A percentile compares a stretch with the other conserved stretches of the same genome.
phyloP scores from a whole-genome alignment of 1,139 yeast species.

The Wickerhamiella infanticola region DNA sequence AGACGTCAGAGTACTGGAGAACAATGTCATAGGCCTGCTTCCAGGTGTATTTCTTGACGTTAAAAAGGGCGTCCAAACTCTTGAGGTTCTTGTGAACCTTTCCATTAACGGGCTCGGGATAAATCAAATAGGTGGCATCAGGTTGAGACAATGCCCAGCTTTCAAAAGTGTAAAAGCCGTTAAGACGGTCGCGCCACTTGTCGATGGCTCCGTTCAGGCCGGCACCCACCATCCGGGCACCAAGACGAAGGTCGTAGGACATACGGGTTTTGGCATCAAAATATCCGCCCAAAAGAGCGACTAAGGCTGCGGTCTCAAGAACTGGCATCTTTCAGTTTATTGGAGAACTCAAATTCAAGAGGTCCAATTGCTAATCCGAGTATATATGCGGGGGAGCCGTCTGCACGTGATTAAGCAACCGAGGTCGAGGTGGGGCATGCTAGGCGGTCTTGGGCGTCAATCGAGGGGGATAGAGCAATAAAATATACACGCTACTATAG shows the following conservation, averaged over 20 bases:
- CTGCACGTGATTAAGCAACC: neutral
- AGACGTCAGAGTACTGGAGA: conserved; percentile 47
- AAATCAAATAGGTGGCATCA: conserved; percentile 41
- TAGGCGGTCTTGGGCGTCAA: too few species aligned
- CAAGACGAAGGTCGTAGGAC: conserved; percentile 19
- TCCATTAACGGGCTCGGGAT: conserved; percentile 37
- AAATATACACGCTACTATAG: too few species aligned
- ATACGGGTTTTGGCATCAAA: conserved; percentile 21
- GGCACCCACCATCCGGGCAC: conserved; percentile 17
- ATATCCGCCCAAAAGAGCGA: conserved; percentile 19
- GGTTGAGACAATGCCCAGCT: conserved; percentile 35
- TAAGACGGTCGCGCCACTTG: conserved; percentile 35
- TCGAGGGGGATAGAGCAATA: too few species aligned
- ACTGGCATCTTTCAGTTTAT: neutral
- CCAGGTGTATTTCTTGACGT: conserved; percentile 51
- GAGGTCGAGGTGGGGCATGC: neutral
- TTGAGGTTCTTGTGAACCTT: conserved; percentile 4
- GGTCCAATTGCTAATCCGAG: neutral
- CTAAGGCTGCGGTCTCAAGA: conserved; percentile 14
- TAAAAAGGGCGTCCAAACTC: conserved; percentile 36
- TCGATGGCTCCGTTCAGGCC: conserved; percentile 13
- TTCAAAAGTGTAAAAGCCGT: conserved; percentile 55
- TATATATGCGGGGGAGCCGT: neutral
- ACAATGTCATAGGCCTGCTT: conserved; percentile 49
- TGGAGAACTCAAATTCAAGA: neutral